Percentiles rank a stretch among this genome's conserved stretches.
Evolutionary conservation across 495 filamentous ascomycete genomes (phyloP).

Genomic region (Oidiodendron maius): DNA sequence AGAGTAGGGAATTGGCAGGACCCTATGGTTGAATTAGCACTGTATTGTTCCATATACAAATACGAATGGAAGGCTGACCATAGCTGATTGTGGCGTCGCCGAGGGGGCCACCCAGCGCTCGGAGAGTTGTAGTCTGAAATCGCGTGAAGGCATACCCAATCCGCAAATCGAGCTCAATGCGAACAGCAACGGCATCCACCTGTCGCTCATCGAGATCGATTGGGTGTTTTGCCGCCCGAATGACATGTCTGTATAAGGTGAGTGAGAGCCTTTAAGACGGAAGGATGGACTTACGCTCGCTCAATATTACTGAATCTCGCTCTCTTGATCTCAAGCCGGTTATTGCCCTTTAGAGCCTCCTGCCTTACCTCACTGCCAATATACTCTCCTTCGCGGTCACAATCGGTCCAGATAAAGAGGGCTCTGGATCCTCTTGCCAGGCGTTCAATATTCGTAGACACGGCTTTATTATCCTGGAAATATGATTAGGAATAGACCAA

Average conservation of each 20-base stretch:
- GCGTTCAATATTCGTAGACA: conserved; percentile 77
- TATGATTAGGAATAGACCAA: not conserved
- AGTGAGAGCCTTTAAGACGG: not conserved
- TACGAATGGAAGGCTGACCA: conserved; percentile 49
- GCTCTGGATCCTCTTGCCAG: conserved; percentile 64
- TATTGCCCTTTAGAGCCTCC: conserved; percentile 69
- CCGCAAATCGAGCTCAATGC: conserved; percentile 88
- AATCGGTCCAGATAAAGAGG: conserved; percentile 97
- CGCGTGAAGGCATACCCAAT: conserved; percentile 90
- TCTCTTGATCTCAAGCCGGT: conserved; percentile 69
- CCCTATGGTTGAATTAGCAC: conserved; percentile 50
- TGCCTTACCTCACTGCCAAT: conserved; percentile 90
- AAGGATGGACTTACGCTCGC: conserved; percentile 57
- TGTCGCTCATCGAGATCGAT: conserved; percentile 77
- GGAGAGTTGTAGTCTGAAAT: conserved; percentile 71
- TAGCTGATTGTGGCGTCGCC: conserved; percentile 65
- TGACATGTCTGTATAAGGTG: conserved; percentile 56
- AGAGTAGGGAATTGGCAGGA: conserved; percentile 97
- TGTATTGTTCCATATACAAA: not conserved
- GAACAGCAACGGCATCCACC: conserved; percentile 78
- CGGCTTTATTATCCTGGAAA: conserved; percentile 66
- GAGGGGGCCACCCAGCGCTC: conserved; percentile 56
- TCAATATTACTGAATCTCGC: conserved; percentile 96
- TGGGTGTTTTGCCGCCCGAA: conserved; percentile 74
- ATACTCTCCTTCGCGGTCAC: conserved; percentile 94